phyloP scores from a whole-genome alignment of 2,329 filamentous ascomycete genomes.

The Claviceps maximensis region DNA sequence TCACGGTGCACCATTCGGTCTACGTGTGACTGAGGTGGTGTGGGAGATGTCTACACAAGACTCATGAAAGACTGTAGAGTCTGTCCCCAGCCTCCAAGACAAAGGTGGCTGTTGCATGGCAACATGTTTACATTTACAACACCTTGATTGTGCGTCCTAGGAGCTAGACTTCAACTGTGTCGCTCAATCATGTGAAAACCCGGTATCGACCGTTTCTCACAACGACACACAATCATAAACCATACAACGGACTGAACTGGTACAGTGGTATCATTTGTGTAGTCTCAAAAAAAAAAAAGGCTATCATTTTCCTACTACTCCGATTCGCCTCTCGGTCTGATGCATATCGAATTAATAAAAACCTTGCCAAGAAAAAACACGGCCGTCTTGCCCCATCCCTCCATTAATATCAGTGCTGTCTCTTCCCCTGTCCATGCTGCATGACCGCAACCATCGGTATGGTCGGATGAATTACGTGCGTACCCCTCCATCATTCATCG shows the following conservation, averaged over 20 bases:
- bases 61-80: too few relatives aligned
- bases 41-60: too few relatives aligned
- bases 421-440: not conserved
- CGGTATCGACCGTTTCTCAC: too few relatives aligned
- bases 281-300: slow-evolving; percentile 14
- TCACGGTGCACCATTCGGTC: too few relatives aligned
- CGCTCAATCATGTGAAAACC: too few relatives aligned
- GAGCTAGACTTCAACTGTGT: too few relatives aligned
- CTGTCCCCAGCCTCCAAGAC: too few relatives aligned
- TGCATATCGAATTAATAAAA: slow-evolving; percentile 15
- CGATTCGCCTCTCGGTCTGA: slow-evolving; percentile 23
- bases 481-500: slow-evolving; percentile 11
- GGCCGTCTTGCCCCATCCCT: slow-evolving; percentile 5
- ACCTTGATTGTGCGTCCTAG: too few relatives aligned
- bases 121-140: too few relatives aligned
- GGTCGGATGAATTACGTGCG: slow-evolving; percentile 8
- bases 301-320: slow-evolving; percentile 16
- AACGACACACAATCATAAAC: not conserved
- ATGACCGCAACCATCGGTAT: not conserved
- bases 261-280: slow-evolving; percentile 5
- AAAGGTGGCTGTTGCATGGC: too few relatives aligned
- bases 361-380: slow-evolving; percentile 7
- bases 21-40: too few relatives aligned
- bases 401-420: slow-evolving; percentile 10
- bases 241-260: not conserved